These are phyloP conservation scores for Venturia asperata DNA, from an alignment of 2,329 filamentous ascomycete species.

Conservation along the genomic window DNA sequence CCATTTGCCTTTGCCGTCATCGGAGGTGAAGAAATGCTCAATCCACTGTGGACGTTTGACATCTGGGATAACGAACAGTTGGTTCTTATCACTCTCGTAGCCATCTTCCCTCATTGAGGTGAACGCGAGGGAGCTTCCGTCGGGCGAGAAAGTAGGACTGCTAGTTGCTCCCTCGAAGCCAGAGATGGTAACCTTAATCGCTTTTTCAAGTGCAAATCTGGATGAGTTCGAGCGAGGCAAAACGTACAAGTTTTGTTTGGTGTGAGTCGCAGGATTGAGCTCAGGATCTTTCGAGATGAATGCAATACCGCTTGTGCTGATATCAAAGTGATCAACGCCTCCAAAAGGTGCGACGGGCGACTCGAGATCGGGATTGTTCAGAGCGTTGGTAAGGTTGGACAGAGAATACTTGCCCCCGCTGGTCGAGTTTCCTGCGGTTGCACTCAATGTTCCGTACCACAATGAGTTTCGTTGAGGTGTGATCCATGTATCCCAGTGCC, in stretches of 20 bases:
- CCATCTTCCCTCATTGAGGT: conserved; percentile 67
- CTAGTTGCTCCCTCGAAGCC: conserved; percentile 57
- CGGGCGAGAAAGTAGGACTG: conserved; percentile 64
- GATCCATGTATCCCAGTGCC: conserved; percentile 77
- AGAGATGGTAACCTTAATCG: conserved; percentile 50
- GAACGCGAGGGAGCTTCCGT: conserved; percentile 66
- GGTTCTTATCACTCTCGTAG: conserved; percentile 75
- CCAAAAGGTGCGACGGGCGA: conserved; percentile 73
- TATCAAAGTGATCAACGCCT: conserved; percentile 71
- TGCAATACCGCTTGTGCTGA: conserved; percentile 57
- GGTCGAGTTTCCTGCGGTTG: conserved; percentile 24
- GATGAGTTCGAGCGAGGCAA: conserved; percentile 54
- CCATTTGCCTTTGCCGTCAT: conserved; percentile 56
- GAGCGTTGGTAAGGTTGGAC: conserved; percentile 53
- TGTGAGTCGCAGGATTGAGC: conserved; percentile 64
- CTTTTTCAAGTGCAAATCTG: conserved; percentile 28
- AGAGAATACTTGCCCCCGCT: conserved; percentile 31
- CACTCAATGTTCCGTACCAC: conserved; percentile 58
- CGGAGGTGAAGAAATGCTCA: conserved; percentile 46
- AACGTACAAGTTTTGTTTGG: conserved; percentile 75
- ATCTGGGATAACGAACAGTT: conserved; percentile 58
- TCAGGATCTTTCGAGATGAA: conserved; percentile 71
- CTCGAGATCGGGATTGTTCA: conserved; percentile 53
- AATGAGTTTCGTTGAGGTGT: conserved; percentile 63
- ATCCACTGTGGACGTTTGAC: conserved; percentile 47